Conservation (phyloP, 352 stramenopile species). For the Pythium vanterpoolii region DNA sequence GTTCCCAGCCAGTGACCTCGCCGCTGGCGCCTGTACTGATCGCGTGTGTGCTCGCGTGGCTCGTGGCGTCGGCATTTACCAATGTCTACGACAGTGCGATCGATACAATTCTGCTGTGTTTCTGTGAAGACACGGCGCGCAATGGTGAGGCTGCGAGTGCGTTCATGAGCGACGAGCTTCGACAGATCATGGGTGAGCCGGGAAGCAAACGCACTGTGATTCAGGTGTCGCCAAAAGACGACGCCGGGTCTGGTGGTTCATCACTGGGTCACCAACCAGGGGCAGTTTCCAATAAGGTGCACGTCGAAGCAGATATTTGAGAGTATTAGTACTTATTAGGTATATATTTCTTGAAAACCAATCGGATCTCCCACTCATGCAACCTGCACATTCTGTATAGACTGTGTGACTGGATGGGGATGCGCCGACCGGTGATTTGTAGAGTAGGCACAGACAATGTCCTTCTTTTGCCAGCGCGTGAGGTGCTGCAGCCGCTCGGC, state of each 20-base stretch:
- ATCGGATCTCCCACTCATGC: neutral
- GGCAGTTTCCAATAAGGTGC: slow-evolving; percentile 25
- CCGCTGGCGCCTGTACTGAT: slow-evolving; percentile 90
- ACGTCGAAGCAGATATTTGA: slow-evolving; percentile 30
- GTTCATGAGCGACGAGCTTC: slow-evolving; percentile 81
- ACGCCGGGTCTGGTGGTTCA: neutral
- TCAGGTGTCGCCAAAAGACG: slow-evolving; percentile 27
- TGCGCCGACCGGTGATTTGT: slow-evolving; percentile 26
- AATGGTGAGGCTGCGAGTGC: slow-evolving; percentile 58
- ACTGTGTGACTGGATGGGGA: neutral
- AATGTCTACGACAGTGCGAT: slow-evolving; percentile 95
- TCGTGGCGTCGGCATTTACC: slow-evolving; percentile 90
- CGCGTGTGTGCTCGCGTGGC: slow-evolving; percentile 78
- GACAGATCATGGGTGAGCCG: slow-evolving; percentile 60
- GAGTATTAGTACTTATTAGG: neutral
- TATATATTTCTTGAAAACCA: neutral
- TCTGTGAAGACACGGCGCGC: slow-evolving; percentile 90
- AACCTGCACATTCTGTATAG: neutral
- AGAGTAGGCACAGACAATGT: slow-evolving; percentile 68
- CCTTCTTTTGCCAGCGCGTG: slow-evolving; percentile 62
- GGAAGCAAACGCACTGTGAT: slow-evolving; percentile 40
- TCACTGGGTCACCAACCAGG: slow-evolving; percentile 4
- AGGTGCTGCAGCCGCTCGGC: slow-evolving; percentile 36
- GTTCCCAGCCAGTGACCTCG: slow-evolving; percentile 65
- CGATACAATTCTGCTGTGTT: slow-evolving; percentile 95